Evolutionary conservation across 1,284 basidiomycete genomes (phyloP).

Genomic region (Fomes fomentarius): DNA sequence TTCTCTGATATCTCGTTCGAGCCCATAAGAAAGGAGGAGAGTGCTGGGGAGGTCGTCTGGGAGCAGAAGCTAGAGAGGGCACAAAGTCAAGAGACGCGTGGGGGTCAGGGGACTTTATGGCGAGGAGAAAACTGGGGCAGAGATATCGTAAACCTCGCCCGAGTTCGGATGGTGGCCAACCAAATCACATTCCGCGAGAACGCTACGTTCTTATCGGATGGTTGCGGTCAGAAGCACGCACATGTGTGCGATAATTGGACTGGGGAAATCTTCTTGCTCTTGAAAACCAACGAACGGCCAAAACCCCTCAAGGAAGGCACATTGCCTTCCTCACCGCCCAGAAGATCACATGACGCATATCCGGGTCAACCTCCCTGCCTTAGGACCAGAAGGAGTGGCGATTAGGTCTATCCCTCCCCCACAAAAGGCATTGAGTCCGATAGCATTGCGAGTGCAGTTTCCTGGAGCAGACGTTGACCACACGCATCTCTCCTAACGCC

Average conservation of each 20-base stretch:
- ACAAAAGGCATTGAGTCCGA: background rate
- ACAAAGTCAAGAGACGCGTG: background rate
- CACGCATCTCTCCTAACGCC: too few species aligned
- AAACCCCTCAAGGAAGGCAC: conserved; percentile 36
- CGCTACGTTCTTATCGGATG: conserved; percentile 25
- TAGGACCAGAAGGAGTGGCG: background rate
- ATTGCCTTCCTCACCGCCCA: background rate
- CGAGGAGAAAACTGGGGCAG: conserved; percentile 1
- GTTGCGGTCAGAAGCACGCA: conserved; percentile 15
- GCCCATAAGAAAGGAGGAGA: conserved; percentile 18
- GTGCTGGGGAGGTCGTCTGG: background rate
- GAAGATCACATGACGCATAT: conserved; percentile 21
- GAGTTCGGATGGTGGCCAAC: too few species aligned
- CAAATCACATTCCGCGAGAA: too few species aligned
- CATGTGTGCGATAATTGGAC: conserved; percentile 36
- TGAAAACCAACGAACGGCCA: conserved; percentile 40
- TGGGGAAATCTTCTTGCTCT: conserved; percentile 13
- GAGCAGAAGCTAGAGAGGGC: conserved; percentile 4
- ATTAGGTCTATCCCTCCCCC: too few species aligned
- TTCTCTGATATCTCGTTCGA: conserved; percentile 21
- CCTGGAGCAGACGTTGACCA: too few species aligned
- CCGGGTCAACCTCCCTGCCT: conserved; percentile 15
- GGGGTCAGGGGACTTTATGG: conserved; percentile 10
- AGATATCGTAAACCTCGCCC: conserved; percentile 8
- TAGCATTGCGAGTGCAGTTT: background rate